These are phyloP conservation scores for Coriolopsis trogii DNA, from an alignment of 1,284 basidiomycete genomes.

Conservation along the genomic window DNA sequence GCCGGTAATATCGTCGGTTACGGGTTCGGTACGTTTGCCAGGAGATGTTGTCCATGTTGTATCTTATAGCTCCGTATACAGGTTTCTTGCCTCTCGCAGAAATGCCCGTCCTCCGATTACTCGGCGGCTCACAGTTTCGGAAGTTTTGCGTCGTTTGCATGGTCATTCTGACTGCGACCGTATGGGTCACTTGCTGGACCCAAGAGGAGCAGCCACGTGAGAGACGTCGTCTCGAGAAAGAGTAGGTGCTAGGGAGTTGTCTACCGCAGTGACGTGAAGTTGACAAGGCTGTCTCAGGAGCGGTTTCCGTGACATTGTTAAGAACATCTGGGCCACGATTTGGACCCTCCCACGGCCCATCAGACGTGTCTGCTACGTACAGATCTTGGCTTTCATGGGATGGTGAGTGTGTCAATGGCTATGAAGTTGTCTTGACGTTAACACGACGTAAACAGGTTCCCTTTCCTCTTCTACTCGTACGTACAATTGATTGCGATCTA, in stretches of 20 bases:
- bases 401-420: constrained; percentile 55
- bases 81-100: constrained; percentile 86
- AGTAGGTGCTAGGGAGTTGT: constrained; percentile 33
- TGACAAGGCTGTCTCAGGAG: constrained; percentile 40
- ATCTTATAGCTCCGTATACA: constrained; percentile 30
- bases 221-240: constrained; percentile 43
- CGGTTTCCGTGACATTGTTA: constrained; percentile 64
- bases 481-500: constrained; percentile 30
- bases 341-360: constrained; percentile 81
- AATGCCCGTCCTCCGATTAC: constrained; percentile 71
- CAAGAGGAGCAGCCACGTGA: constrained; percentile 77
- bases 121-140: constrained; percentile 95
- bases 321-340: constrained; percentile 78
- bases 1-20: constrained; percentile 94
- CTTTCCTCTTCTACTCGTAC: constrained; percentile 91
- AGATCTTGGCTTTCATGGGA: constrained; percentile 91
- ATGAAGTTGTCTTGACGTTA: background rate
- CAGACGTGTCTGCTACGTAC: constrained; percentile 87
- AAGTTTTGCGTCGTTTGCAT: constrained; percentile 92
- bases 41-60: background rate
- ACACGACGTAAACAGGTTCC: constrained; percentile 64
- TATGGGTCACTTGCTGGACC: constrained; percentile 84
- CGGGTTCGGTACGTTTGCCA: constrained; percentile 65
- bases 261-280: background rate
- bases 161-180: constrained; percentile 76